Conservation (phyloP, 805 yeast species). For the Metschnikowia lunata region DNA sequence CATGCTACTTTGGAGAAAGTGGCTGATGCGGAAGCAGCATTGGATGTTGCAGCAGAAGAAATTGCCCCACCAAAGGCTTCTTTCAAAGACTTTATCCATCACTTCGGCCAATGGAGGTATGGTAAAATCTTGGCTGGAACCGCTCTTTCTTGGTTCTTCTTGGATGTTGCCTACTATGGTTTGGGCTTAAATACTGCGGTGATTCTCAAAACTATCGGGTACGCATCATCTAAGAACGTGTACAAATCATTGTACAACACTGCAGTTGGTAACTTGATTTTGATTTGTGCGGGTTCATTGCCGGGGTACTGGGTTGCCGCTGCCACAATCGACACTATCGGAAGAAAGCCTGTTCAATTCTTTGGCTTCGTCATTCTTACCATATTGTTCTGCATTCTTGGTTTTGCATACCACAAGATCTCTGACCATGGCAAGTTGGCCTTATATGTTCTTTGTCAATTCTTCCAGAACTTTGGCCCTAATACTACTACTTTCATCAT, state of each 20-base stretch:
- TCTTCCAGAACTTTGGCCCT: constrained; percentile 91
- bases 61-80: constrained; percentile 77
- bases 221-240: constrained; percentile 65
- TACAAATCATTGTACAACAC: constrained; percentile 68
- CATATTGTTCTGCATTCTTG: constrained; percentile 68
- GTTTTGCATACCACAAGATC: constrained; percentile 76
- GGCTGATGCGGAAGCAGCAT: constrained; percentile 45
- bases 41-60: constrained; percentile 35
- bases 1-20: constrained; percentile 53
- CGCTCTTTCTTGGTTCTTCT: constrained; percentile 86
- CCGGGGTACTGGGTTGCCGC: constrained; percentile 91
- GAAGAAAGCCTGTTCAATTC: constrained; percentile 81
- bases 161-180: constrained; percentile 91
- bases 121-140: constrained; percentile 82
- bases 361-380: constrained; percentile 73
- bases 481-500: constrained; percentile 86
- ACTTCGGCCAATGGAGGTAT: constrained; percentile 84
- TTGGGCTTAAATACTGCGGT: constrained; percentile 76
- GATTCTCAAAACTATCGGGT: constrained; percentile 80
- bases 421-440: constrained; percentile 66
- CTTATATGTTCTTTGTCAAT: constrained; percentile 74
- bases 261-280: constrained; percentile 89
- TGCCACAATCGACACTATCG: constrained; percentile 73
- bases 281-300: constrained; percentile 90
- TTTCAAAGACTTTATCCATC: constrained; percentile 61